Percentiles rank a stretch among this genome's conserved stretches.
Conservation (phyloP, 257 asterid genomes). For the Capsicum pubescens region DNA sequence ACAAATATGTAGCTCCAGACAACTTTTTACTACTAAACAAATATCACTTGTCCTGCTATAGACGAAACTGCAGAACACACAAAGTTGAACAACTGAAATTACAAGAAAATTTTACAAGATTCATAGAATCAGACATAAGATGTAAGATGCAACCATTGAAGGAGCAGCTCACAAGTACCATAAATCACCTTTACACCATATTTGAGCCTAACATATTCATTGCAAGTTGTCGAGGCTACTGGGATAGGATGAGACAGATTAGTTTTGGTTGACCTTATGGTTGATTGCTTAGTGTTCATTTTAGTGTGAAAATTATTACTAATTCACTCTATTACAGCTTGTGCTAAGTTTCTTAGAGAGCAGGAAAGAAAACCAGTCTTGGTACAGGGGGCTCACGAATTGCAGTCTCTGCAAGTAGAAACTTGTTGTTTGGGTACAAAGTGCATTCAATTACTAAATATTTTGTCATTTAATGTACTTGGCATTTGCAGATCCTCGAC, state of each 20-base stretch:
- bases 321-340: conserved; percentile 35
- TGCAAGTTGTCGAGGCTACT: conserved; percentile 55
- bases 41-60: conserved; percentile 13
- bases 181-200: conserved; percentile 49
- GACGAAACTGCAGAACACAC: conserved; percentile 53
- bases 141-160: conserved; percentile 54
- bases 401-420: conserved; percentile 53
- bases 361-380: conserved; percentile 56
- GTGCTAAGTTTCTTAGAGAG: conserved; percentile 54
- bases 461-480: neutral
- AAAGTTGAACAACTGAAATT: conserved; percentile 33
- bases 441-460: neutral
- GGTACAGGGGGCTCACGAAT: conserved; percentile 57
- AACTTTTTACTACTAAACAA: neutral
- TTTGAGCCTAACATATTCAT: conserved; percentile 52
- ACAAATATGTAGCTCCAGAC: too few species aligned
- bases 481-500: conserved; percentile 45
- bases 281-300: neutral
- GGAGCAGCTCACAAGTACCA: conserved; percentile 49
- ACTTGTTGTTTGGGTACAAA: neutral
- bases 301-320: neutral
- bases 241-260: conserved; percentile 65
- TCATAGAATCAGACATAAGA: conserved; percentile 56
- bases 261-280: neutral
- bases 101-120: conserved; percentile 51